phyloP scores from a whole-genome alignment of 352 stramenopile species.

The Phytophthora melonis region DNA sequence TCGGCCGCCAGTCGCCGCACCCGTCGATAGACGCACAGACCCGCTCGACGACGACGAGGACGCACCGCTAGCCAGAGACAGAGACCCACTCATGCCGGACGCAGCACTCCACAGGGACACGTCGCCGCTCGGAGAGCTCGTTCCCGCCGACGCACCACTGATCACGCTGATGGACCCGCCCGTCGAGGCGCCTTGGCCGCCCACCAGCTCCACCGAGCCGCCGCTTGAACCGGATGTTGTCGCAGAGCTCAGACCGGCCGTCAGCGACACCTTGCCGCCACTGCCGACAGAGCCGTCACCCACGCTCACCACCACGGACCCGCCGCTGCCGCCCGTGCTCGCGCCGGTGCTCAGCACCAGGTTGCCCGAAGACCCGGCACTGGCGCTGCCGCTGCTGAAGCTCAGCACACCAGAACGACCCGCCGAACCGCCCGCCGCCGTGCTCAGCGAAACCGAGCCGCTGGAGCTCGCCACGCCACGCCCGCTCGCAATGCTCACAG shows the following conservation, averaged over 20 bases:
- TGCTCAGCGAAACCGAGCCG: constrained; percentile 24
- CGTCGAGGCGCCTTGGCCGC: constrained; percentile 2
- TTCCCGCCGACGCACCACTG: neutral
- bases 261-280: constrained; percentile 24
- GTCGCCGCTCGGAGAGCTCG: constrained; percentile 11
- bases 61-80: constrained; percentile 10
- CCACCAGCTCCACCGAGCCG: constrained; percentile 8
- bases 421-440: constrained; percentile 5
- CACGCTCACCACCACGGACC: constrained; percentile 24
- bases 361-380: constrained; percentile 16
- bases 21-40: constrained; percentile 14
- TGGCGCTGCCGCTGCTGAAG: constrained; percentile 14
- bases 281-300: constrained; percentile 12
- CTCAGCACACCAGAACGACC: constrained; percentile 14
- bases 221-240: constrained; percentile 3
- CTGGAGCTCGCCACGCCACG: constrained; percentile 26
- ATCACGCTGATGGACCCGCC: constrained; percentile 2
- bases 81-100: neutral
- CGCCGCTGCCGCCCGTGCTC: constrained; percentile 10
- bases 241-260: constrained; percentile 16
- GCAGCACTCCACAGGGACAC: constrained; percentile 15
- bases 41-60: constrained; percentile 20
- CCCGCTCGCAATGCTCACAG: constrained; percentile 26
- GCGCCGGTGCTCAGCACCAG: constrained; percentile 14
- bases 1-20: neutral